phyloP scores from a whole-genome alignment of 768 basidiomycete genomes.

The Nevesoporus exiguus region DNA sequence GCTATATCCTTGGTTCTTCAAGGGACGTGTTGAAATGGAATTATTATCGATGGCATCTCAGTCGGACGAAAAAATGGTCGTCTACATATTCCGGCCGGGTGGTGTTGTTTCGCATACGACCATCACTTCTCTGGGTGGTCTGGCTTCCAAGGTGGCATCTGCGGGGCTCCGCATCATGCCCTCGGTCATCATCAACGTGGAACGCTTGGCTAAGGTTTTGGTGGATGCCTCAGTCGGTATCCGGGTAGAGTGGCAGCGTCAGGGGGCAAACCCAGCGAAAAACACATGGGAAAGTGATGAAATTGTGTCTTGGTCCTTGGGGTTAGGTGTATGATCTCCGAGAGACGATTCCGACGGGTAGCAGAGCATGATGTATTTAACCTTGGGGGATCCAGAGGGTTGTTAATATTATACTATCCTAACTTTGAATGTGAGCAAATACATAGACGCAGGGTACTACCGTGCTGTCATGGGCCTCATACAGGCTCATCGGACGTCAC shows the following conservation, averaged over 20 bases:
- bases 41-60: constrained; percentile 15
- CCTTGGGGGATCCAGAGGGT: not conserved
- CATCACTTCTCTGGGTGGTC: constrained; percentile 14
- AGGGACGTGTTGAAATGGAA: constrained; percentile 24
- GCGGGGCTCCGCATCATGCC: constrained; percentile 22
- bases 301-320: constrained; percentile 24
- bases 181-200: constrained; percentile 22
- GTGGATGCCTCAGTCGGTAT: constrained; percentile 29
- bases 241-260: constrained; percentile 25
- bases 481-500: too few relatives aligned
- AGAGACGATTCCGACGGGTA: not conserved
- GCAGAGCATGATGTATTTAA: not conserved
- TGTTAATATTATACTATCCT: too few relatives aligned
- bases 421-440: too few relatives aligned
- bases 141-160: constrained; percentile 7
- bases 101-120: constrained; percentile 9
- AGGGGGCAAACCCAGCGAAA: constrained; percentile 13
- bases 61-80: constrained; percentile 9
- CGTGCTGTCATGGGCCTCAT: too few relatives aligned
- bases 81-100: constrained; percentile 24
- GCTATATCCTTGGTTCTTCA: not conserved
- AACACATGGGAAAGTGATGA: constrained; percentile 29
- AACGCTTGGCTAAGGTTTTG: constrained; percentile 18
- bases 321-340: constrained; percentile 15
- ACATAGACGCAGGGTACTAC: too few relatives aligned